Conservation (phyloP, 495 filamentous ascomycete species). For the Annulohypoxylon moriforme region DNA sequence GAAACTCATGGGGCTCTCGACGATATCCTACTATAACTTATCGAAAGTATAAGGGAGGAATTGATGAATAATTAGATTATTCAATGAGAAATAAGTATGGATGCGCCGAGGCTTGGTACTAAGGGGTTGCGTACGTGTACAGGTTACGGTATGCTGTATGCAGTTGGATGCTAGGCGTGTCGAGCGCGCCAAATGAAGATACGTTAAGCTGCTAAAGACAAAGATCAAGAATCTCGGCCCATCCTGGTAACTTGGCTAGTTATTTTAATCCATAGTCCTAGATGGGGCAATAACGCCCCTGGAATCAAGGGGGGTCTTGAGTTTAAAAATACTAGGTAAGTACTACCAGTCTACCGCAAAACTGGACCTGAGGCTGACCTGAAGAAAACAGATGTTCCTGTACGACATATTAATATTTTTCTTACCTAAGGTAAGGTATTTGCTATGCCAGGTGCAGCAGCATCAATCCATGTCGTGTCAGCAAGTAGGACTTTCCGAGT, state of each 20-base stretch:
- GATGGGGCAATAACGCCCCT: conserved; percentile 6
- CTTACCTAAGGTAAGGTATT: background rate
- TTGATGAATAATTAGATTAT: conserved; percentile 5
- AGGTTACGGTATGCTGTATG: too few species aligned
- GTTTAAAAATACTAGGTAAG: too few species aligned
- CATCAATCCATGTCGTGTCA: too few species aligned
- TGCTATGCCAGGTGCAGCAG: background rate
- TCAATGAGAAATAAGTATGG: background rate
- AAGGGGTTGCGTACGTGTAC: conserved; percentile 20
- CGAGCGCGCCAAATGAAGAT: conserved; percentile 22
- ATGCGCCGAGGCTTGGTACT: conserved; percentile 5
- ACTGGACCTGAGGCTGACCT: background rate
- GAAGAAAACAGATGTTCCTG: background rate
- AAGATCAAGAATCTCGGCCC: conserved; percentile 18
- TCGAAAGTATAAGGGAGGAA: conserved; percentile 1
- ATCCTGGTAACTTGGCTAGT: conserved; percentile 1
- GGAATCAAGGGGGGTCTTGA: background rate
- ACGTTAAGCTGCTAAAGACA: conserved; percentile 17
- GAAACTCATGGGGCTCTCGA: conserved; percentile 23
- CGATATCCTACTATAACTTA: conserved; percentile 6
- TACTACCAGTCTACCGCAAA: too few species aligned
- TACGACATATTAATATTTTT: background rate
- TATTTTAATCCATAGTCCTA: conserved; percentile 2
- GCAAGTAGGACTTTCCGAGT: too few species aligned
- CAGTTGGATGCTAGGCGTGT: conserved; percentile 21